Evolutionary conservation across 176 grass and related monocot genomes (phyloP).

Genomic region (Zizania latifolia): DNA sequence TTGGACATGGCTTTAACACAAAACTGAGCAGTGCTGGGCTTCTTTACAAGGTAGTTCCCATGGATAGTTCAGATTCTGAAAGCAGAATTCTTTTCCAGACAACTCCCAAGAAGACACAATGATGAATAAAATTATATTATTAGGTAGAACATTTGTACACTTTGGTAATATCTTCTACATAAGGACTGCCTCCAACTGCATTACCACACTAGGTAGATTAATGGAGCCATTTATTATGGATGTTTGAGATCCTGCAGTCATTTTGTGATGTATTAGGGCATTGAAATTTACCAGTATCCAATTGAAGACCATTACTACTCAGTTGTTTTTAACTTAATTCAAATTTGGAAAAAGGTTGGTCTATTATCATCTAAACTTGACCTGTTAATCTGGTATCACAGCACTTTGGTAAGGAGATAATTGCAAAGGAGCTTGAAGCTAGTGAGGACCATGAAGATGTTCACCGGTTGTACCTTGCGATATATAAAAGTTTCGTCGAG

Average conservation of each 20-base stretch:
- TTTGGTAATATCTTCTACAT: not conserved
- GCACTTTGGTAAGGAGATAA: slow-evolving; percentile 97
- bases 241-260: not conserved
- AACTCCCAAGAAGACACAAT: not conserved
- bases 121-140: not conserved
- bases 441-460: slow-evolving; percentile 72
- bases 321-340: not conserved
- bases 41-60: slow-evolving; percentile 76
- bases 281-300: not conserved
- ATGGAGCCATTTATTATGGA: not conserved
- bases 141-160: not conserved
- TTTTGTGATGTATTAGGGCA: not conserved
- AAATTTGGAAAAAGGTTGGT: not conserved
- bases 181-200: not conserved
- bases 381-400: slow-evolving; percentile 31
- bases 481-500: slow-evolving; percentile 97
- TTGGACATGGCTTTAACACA: slow-evolving; percentile 90
- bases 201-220: not conserved
- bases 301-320: not conserved
- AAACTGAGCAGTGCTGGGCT: slow-evolving; percentile 99
- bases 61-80: not conserved
- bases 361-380: not conserved
- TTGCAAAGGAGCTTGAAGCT: slow-evolving; percentile 79
- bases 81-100: not conserved
- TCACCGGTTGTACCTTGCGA: slow-evolving; percentile 65